Evolutionary conservation across 140 eudicot genomes (phyloP), one percentile per base, ranked within the genome.

Genomic region (Stevia rebaudiana): DNA sequence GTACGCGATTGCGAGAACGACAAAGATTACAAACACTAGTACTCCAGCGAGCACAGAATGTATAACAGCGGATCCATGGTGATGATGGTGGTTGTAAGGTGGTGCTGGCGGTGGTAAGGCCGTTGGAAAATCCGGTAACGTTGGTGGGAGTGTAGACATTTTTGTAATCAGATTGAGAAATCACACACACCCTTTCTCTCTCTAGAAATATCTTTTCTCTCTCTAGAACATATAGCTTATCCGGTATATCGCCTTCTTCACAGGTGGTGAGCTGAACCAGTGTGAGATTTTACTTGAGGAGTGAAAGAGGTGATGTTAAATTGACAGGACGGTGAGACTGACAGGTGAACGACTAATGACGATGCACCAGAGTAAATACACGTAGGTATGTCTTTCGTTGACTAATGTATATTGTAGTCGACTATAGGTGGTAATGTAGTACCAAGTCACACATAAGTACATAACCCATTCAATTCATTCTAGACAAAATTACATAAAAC

Each of bases 21-120:
- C 19, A 68, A 91, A 67, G 16, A 91, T 68, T 8, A 78, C 36
- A 10, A 87, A 51, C 4, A 78, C 67, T 12, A 65, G 11, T 10
- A 78, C 54, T 51, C 80, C 90, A 33, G 91, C 82, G 67, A 75
- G 70, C 30, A 80, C 61, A 0, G 90, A 70, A 4, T 84, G 87
- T 4, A 88, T 25, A 49, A 83, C 59, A 15, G 77, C 57, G 43
- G 71, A 50, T 49, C 70, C 82, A 49, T 57, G 80, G 76, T 48
- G 78, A 61, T 68, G 92, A 49, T 18, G 66, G 75, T 69, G 79
- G 74, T 31, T 62, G 35, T 58, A 61, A 7, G 66, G 54, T 1
- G 83, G 82, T 11, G 80, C 79, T 51, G 88, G 82, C 23, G 82
- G 84, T 16, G 80, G 81, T 4, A 72, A 6, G 4, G 65, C 53